Percentiles rank a stretch among this genome's conserved stretches.
Evolutionary conservation across 495 filamentous ascomycete genomes (phyloP).

Genomic region (Podospora anserina): DNA sequence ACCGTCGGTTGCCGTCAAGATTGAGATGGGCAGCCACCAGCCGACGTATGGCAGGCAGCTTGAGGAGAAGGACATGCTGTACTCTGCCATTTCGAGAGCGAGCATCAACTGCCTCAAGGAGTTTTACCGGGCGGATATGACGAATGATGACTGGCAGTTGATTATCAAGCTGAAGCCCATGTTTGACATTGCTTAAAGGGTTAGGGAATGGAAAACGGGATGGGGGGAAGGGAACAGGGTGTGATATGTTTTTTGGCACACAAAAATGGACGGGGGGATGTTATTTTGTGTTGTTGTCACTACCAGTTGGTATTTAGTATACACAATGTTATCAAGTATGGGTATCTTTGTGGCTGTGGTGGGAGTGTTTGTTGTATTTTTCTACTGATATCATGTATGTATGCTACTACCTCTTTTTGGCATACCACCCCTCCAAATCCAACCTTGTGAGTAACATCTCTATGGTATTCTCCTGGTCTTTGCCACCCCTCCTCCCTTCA

Average conservation of each 20-base stretch:
- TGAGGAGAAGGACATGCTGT: conserved; percentile 87
- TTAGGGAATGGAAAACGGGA: background rate
- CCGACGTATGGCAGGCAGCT: conserved; percentile 93
- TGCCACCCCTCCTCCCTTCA: conserved; percentile 22
- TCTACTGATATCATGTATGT: too few relatives aligned
- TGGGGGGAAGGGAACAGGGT: background rate
- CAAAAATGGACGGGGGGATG: too few relatives aligned
- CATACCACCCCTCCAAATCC: conserved; percentile 62
- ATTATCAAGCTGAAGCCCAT: conserved; percentile 87
- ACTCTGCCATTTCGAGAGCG: conserved; percentile 77
- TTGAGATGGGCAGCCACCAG: conserved; percentile 89
- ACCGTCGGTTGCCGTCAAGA: conserved; percentile 95
- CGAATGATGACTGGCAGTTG: conserved; percentile 91
- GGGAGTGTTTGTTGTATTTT: too few relatives aligned
- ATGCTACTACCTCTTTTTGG: conserved; percentile 8
- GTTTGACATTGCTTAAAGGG: conserved; percentile 69
- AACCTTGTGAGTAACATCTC: conserved; percentile 53
- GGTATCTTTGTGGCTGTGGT: too few relatives aligned
- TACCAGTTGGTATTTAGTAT: background rate
- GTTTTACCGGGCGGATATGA: conserved; percentile 86
- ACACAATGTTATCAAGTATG: too few relatives aligned
- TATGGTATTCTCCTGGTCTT: conserved; percentile 45
- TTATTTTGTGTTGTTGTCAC: too few relatives aligned
- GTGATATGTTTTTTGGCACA: too few relatives aligned
- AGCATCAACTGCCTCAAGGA: conserved; percentile 96